A percentile compares a stretch with the other conserved stretches of the same genome.
phyloP scores from a whole-genome alignment of 768 basidiomycete species.

The Paxillus rubicundulus region DNA sequence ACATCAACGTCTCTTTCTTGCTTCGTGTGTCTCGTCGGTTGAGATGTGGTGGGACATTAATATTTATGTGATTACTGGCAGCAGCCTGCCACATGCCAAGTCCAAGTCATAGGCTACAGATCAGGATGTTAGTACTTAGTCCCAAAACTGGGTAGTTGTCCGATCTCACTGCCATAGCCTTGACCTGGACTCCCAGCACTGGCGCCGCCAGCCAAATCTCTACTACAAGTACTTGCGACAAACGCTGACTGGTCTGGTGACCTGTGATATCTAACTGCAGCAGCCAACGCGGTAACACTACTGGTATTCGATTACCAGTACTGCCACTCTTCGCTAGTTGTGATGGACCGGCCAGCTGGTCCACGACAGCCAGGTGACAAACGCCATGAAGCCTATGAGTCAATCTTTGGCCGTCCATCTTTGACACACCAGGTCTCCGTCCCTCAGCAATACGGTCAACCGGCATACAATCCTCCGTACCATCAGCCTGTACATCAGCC shows the following conservation, averaged over 20 bases:
- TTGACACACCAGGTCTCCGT: conserved; percentile 39
- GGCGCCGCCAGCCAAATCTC: background rate
- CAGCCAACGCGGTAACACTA: background rate
- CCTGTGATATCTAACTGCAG: background rate
- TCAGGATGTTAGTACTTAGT: background rate
- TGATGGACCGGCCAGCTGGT: conserved; percentile 56
- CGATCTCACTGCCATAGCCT: background rate
- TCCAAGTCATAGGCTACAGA: no score
- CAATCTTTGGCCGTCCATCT: conserved; percentile 81
- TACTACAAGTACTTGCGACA: background rate
- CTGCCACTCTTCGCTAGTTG: background rate
- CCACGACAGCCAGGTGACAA: conserved; percentile 67
- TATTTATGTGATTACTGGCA: background rate
- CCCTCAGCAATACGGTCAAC: conserved; percentile 16
- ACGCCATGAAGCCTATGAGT: conserved; percentile 78
- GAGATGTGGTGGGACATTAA: conserved; percentile 5
- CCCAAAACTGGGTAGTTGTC: conserved; percentile 23
- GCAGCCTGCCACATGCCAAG: no score
- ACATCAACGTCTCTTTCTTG: background rate
- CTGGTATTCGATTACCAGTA: background rate
- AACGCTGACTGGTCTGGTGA: background rate
- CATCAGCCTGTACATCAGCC: conserved; percentile 27
- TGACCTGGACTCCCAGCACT: no score
- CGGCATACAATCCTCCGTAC: conserved; percentile 13
- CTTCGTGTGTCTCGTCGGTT: conserved; percentile 1